Evolutionary conservation across 306 rosid species (phyloP), one percentile per base, ranked within the genome.

Genomic region (Prunus mume): DNA sequence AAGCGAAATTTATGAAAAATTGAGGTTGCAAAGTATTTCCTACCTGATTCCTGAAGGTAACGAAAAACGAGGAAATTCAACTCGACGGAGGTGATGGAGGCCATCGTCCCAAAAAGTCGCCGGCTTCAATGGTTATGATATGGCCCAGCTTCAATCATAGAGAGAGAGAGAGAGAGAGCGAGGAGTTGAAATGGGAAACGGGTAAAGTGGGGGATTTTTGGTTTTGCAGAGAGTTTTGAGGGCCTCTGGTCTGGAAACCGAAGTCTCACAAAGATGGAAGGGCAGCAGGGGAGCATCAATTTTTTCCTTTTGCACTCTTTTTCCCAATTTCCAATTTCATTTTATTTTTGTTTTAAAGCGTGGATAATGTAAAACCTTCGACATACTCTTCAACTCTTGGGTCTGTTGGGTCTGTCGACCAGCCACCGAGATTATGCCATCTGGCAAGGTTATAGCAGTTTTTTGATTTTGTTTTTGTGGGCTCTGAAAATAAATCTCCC

Each of bases 31-130:
- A 65, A 66, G 70, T 1, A n/a, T 47, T 75, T 75, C 41, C 2
- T 15, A 93, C 98, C 98, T 84, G 98, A 94, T 85, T 94, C 98
- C 49, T 90, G 93, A 71, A 94, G 98, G 81, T 94, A 94, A 4
- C 98, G 98, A 67, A 88, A 94, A 11, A 94, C 89, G 0, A 94
- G 91, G 74, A 77, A 94, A 71, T 94, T 94, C 84, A 94, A 85
- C 74, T 94, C 97, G 72, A 83, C 94, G 85, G 98, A 90, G 60
- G 96, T 86, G 74, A 91, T 76, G 80, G 96, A 73, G 15, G 87
- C 43, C 97, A 91, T 94, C 65, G 80, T 80, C 51, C 30, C 77
- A 56, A 74, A 47, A 74, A 84, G 70, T 61, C 52, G 49, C 76
- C 64, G 73, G 88, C 90, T 72, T 64, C 68, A 75, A 72, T 24